Percentiles rank a stretch among this genome's conserved stretches.
Conservation (phyloP, 345 rosid genomes). For the Clarkia xantiana region DNA sequence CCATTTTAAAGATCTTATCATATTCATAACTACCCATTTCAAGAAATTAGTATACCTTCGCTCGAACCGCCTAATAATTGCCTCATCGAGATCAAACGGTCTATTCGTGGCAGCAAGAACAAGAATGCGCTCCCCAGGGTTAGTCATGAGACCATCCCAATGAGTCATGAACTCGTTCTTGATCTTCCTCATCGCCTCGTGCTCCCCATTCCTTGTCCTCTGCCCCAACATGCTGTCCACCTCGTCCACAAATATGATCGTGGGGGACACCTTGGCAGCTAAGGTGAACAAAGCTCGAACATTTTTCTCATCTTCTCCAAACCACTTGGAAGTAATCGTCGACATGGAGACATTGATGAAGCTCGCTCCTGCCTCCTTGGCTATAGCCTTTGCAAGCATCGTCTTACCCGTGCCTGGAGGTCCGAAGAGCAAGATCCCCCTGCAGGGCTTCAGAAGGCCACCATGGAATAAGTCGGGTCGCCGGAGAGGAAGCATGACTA, state of each 20-base stretch:
- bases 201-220: conserved; percentile 81
- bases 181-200: conserved; percentile 51
- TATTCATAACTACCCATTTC: neutral
- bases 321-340: conserved; percentile 93
- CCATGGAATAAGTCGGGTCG: conserved; percentile 85
- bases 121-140: conserved; percentile 64
- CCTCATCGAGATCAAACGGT: conserved; percentile 93
- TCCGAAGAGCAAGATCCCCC: conserved; percentile 90
- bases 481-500: conserved; percentile 90
- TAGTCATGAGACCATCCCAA: conserved; percentile 84
- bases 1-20: neutral
- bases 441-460: conserved; percentile 83
- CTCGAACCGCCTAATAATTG: conserved; percentile 85
- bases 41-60: conserved; percentile 37
- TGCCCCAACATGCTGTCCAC: conserved; percentile 99
- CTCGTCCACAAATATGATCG: conserved; percentile 87
- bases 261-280: conserved; percentile 84
- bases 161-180: conserved; percentile 29
- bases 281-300: conserved; percentile 82
- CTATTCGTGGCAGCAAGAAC: conserved; percentile 96
- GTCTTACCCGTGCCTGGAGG: conserved; percentile 99
- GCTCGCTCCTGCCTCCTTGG: conserved; percentile 91
- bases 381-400: conserved; percentile 94
- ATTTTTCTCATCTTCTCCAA: conserved; percentile 96
- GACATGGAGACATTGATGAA: conserved; percentile 96